Conservation (phyloP, 768 basidiomycete species). For the Russula virescens region DNA sequence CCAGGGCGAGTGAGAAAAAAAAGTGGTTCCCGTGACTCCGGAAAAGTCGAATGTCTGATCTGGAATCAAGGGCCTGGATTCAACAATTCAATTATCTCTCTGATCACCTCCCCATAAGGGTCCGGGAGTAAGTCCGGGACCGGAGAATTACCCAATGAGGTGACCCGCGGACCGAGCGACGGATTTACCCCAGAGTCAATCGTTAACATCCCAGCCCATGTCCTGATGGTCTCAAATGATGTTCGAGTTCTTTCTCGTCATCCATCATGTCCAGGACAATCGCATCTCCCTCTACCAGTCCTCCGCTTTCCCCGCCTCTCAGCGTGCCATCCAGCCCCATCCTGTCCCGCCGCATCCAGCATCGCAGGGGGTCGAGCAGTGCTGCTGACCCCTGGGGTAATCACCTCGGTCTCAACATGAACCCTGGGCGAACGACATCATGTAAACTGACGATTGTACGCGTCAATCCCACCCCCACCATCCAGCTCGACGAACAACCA, state of each 20-base stretch:
- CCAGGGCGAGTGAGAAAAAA: background rate
- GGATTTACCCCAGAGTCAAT: background rate
- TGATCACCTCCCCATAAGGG: constrained; percentile 5
- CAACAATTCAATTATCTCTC: background rate
- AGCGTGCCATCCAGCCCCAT: constrained; percentile 11
- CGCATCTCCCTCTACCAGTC: constrained; percentile 2
- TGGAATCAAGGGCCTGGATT: background rate
- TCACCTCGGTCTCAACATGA: constrained; percentile 47
- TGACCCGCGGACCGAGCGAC: background rate
- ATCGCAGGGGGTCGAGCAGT: constrained; percentile 60
- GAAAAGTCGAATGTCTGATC: background rate
- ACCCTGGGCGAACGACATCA: constrained; percentile 49
- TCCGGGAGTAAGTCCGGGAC: too few relatives aligned
- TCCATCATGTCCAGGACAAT: constrained; percentile 20
- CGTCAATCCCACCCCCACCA: constrained; percentile 36
- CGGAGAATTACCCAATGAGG: background rate
- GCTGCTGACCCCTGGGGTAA: constrained; percentile 65
- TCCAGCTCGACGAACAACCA: constrained; percentile 35
- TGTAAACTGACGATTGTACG: constrained; percentile 73
- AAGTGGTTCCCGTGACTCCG: too few relatives aligned
- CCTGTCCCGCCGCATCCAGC: constrained; percentile 37
- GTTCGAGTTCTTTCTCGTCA: constrained; percentile 12
- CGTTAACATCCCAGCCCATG: background rate
- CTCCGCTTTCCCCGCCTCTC: constrained; percentile 12
- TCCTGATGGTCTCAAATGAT: background rate